Evolutionary conservation across 805 yeast species (phyloP).

Genomic region (Candida gorgasii): DNA sequence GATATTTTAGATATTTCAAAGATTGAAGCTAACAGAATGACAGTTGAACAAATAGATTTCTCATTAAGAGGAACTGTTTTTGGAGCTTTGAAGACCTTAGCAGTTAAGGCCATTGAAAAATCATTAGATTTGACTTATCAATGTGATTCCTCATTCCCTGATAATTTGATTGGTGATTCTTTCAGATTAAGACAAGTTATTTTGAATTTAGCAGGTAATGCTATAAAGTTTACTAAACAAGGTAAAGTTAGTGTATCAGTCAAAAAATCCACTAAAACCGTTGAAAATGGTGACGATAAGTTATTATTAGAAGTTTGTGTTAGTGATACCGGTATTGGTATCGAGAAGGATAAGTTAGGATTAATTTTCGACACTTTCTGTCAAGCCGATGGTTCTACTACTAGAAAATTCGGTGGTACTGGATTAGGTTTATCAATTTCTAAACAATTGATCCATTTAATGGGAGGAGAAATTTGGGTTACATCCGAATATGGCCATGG

Average conservation of each 20-base stretch:
- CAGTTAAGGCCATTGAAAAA: constrained; percentile 87
- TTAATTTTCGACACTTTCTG: constrained; percentile 87
- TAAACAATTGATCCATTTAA: constrained; percentile 79
- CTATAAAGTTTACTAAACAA: constrained; percentile 80
- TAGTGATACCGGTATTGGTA: constrained; percentile 89
- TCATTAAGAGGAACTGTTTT: constrained; percentile 84
- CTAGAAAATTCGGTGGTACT: constrained; percentile 91
- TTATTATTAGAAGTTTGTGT: constrained; percentile 77
- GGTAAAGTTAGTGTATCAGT: constrained; percentile 82
- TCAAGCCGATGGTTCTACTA: constrained; percentile 92
- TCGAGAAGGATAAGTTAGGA: constrained; percentile 79
- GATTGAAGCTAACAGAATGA: constrained; percentile 92
- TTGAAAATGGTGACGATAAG: constrained; percentile 42
- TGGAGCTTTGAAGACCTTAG: constrained; percentile 85
- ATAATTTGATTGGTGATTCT: constrained; percentile 83
- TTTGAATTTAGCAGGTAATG: constrained; percentile 83
- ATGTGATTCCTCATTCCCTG: constrained; percentile 86
- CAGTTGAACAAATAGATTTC: constrained; percentile 86
- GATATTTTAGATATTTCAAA: constrained; percentile 90
- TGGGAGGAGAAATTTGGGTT: constrained; percentile 96
- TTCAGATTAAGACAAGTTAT: constrained; percentile 87
- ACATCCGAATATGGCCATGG: constrained; percentile 79
- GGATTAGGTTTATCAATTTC: constrained; percentile 89
- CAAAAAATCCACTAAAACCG: constrained; percentile 46
- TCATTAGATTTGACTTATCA: constrained; percentile 77